Base-by-base conservation (phyloP, 345 rosid species). In the Luvunga scandens region DNA sequence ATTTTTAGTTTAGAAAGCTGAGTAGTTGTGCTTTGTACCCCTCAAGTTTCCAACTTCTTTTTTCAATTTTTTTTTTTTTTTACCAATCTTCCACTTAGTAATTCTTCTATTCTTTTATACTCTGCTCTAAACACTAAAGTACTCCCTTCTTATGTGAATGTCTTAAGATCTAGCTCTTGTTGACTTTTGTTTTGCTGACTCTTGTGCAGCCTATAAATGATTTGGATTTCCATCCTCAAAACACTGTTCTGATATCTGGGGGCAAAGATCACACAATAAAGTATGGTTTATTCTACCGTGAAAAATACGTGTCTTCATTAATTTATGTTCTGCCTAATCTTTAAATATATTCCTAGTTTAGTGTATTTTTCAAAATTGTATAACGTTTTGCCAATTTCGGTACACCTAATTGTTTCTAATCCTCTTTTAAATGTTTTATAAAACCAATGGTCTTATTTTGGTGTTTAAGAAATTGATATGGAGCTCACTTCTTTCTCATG, bases 201-300 rank as follows among this genome's bases (percentile, higher is more conserved):
- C 42, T 56, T 73, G 50, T 83, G 86, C 89, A 94, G 95, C 92
- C 94, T 38, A 82, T 94, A 78, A 94, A 89, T 69, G 98, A 94
- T 84, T 79, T 94, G 87, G 97, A 94, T 85, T 92, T 94, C 83
- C 97, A 92, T 84, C 92, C 98, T 74, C 97, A 91, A 74, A 91
- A 42, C 72, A 83, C 94, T 12, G 78, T 94, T 79, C 89, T 92
- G 77, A 77, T 89, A 85, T 90, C 95, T 21, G 93, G 92, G 18
- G 89, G 95, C 83, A 92, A 94, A 80, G 95, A 92, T 86, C 87
- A 87, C 69, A 90, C 94, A 63, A 88, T 94, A 87, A 94, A 92
- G 97, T 92, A 90, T 24, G 83, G n/a, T 22, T 14, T 66, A 55
- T 68, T 74, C 66, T 81, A 27, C 14, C 80, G 57, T 66, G 55